These are phyloP conservation scores for Pestalotiopsis sp. DNA, from an alignment of 2,329 filamentous ascomycete genomes.

Conservation along the genomic window DNA sequence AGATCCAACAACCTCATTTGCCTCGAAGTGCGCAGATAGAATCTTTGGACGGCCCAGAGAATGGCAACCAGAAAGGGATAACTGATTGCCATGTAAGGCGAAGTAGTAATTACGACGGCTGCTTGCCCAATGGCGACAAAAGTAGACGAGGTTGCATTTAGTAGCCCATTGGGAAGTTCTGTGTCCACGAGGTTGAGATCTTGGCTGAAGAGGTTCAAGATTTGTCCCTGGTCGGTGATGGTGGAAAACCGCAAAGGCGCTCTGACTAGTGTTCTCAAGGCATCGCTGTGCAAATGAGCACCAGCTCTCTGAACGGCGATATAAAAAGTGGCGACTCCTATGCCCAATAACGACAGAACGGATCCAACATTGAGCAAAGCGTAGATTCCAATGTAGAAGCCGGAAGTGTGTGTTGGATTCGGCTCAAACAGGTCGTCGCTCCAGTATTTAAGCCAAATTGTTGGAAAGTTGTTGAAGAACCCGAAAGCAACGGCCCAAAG, in stretches of 20 bases:
- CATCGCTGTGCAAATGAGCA: slow-evolving; percentile 15
- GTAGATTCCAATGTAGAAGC: slow-evolving; percentile 28
- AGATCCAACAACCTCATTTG: slow-evolving; percentile 54
- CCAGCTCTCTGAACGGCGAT: not conserved
- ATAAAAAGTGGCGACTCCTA: not conserved
- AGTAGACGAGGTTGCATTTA: slow-evolving; percentile 18
- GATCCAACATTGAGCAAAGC: slow-evolving; percentile 19
- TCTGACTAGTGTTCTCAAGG: not conserved
- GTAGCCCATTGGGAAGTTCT: slow-evolving; percentile 32
- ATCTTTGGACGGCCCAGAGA: slow-evolving; percentile 47
- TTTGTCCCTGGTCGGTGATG: slow-evolving; percentile 34
- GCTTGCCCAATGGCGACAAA: slow-evolving; percentile 39
- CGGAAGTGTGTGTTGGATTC: slow-evolving; percentile 20
- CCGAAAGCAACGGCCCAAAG: slow-evolving; percentile 18
- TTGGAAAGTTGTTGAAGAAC: slow-evolving; percentile 25
- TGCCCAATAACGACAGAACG: not conserved
- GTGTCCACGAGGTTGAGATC: slow-evolving; percentile 41
- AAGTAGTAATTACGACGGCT: slow-evolving; percentile 40
- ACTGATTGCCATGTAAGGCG: slow-evolving; percentile 41
- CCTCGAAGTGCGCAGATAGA: slow-evolving; percentile 54
- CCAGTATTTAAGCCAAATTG: slow-evolving; percentile 28
- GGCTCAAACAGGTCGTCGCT: slow-evolving; percentile 19
- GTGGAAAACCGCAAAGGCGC: slow-evolving; percentile 38
- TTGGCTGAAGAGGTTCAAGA: slow-evolving; percentile 41
- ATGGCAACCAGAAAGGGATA: slow-evolving; percentile 43